phyloP scores from a whole-genome alignment of 495 filamentous ascomycete species.

The Margaritispora aquatica region DNA sequence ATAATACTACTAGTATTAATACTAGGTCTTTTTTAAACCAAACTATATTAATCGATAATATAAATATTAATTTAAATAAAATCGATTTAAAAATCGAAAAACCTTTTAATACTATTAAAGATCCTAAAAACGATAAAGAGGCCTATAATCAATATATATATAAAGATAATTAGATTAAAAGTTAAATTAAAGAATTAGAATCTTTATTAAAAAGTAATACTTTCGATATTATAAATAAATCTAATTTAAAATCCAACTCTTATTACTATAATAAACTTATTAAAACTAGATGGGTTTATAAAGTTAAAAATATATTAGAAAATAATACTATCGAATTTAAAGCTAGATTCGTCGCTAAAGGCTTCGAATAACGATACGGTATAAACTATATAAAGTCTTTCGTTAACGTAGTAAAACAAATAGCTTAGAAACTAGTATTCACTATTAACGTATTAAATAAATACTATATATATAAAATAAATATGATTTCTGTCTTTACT shows the following conservation, averaged over 20 bases:
- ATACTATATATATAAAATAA: slow-evolving; percentile 11
- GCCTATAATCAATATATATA: slow-evolving; percentile 6
- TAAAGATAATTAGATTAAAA: slow-evolving; percentile 8
- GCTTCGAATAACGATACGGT: slow-evolving; percentile 11
- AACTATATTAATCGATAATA: background rate
- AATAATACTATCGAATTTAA: slow-evolving; percentile 13
- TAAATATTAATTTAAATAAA: slow-evolving; percentile 2
- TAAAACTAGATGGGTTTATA: slow-evolving; percentile 10
- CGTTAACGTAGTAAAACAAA: slow-evolving; percentile 7
- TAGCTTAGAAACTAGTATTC: slow-evolving; percentile 15
- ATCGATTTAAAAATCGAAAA: background rate
- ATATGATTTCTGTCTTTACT: slow-evolving; percentile 13
- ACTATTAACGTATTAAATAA: slow-evolving; percentile 4
- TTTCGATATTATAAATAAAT: background rate
- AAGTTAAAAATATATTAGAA: slow-evolving; percentile 3
- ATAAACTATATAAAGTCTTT: slow-evolving; percentile 14
- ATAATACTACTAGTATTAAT: background rate
- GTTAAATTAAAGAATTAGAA: slow-evolving; percentile 1
- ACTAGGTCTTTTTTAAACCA: no score
- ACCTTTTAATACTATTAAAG: background rate
- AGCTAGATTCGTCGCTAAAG: slow-evolving; percentile 15
- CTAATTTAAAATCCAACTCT: background rate
- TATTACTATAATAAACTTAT: slow-evolving; percentile 3
- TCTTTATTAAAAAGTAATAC: background rate
- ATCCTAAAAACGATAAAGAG: slow-evolving; percentile 8